Conservation (phyloP, 2,329 filamentous ascomycete genomes). For the Penicillium sp. region DNA sequence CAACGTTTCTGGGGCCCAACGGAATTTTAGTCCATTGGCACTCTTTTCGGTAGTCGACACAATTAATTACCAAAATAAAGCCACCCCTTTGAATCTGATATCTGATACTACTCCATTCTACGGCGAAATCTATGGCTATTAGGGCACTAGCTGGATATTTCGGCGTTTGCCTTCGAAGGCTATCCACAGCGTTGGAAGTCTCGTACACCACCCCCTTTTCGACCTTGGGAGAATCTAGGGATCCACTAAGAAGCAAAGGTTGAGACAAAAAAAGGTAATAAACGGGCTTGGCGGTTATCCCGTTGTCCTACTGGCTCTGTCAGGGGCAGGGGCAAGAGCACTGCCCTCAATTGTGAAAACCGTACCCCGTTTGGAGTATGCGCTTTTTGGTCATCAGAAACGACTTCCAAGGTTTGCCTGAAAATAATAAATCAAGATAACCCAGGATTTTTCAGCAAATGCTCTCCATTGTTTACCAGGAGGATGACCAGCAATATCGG, state of each 20-base stretch:
- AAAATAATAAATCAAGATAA: neutral
- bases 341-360: neutral
- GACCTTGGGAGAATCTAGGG: neutral
- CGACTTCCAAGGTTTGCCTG: neutral
- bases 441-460: neutral
- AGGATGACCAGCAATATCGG: neutral
- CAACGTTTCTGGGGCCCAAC: slow-evolving; percentile 8
- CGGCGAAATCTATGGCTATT: neutral
- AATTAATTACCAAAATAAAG: neutral
- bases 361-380: neutral
- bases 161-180: neutral
- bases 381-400: neutral
- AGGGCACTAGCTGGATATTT: neutral
- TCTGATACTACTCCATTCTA: neutral
- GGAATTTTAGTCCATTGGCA: neutral
- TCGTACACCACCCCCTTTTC: neutral
- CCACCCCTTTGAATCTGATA: neutral
- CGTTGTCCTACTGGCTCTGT: neutral
- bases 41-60: neutral
- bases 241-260: slow-evolving; percentile 1
- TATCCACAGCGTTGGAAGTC: neutral
- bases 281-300: slow-evolving; percentile 1
- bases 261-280: neutral
- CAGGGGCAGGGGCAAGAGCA: neutral
- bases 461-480: neutral